These are phyloP conservation scores for Colletotrichum phormii DNA, from an alignment of 2,329 filamentous ascomycete genomes.

Conservation along the genomic window DNA sequence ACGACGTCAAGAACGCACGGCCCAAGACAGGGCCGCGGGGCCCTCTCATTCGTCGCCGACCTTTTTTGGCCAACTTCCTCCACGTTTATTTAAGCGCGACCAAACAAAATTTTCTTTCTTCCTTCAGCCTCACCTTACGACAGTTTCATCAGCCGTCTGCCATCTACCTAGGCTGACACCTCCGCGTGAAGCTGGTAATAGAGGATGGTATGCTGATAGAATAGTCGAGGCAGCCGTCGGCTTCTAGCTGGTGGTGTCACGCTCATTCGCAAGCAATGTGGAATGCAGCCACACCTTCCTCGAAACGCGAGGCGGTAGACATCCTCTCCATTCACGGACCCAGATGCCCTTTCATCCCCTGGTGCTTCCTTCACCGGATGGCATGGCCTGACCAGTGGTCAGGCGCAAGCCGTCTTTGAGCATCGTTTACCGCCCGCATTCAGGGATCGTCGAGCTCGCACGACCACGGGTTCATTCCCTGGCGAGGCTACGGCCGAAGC, in stretches of 20 bases:
- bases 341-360: neutral
- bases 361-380: neutral
- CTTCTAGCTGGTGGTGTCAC: neutral
- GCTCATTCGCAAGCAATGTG: neutral
- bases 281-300: neutral
- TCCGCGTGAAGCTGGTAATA: neutral
- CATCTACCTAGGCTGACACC: neutral
- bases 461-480: neutral
- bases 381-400: neutral
- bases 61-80: neutral
- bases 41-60: slow-evolving; percentile 27
- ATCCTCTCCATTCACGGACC: neutral
- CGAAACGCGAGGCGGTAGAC: neutral
- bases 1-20: slow-evolving; percentile 5
- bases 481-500: neutral
- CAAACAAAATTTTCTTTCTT: neutral
- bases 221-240: no score
- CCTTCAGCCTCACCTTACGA: neutral
- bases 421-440: neutral
- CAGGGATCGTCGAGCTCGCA: neutral
- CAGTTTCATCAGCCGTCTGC: neutral
- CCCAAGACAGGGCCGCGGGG: neutral
- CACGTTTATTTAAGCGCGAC: neutral
- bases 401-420: neutral
- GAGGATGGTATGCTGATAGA: neutral